These are phyloP conservation scores for Boletus speciosus DNA, from an alignment of 768 basidiomycete genomes.

Conservation along the genomic window DNA sequence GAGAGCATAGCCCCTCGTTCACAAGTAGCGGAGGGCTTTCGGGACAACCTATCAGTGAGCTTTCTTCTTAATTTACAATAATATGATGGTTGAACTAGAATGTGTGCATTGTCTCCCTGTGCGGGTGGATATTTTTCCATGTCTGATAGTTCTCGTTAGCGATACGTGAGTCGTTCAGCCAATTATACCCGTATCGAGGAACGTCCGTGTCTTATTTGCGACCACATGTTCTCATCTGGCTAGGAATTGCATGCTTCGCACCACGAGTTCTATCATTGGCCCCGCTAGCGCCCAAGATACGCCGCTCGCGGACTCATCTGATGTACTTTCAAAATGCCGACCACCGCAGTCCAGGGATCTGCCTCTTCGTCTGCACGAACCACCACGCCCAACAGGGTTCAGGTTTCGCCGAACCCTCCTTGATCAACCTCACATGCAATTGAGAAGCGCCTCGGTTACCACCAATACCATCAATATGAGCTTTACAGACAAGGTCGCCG, in stretches of 20 bases:
- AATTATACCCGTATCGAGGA: neutral
- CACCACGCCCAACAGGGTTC: neutral
- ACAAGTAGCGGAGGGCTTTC: constrained; percentile 40
- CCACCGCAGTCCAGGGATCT: neutral
- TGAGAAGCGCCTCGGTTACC: neutral
- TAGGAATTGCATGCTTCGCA: constrained; percentile 40
- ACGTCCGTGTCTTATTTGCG: neutral
- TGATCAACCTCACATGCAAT: constrained; percentile 5
- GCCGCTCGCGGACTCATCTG: neutral
- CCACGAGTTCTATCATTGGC: neutral
- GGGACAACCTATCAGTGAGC: constrained; percentile 34
- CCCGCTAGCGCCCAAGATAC: constrained; percentile 1
- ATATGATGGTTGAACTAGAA: neutral
- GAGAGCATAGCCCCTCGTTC: constrained; percentile 38
- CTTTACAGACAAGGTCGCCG: constrained; percentile 1
- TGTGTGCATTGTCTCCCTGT: neutral
- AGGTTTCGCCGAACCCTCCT: neutral
- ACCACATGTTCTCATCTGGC: constrained; percentile 1
- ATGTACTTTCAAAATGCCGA: constrained; percentile 13
- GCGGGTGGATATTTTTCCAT: neutral
- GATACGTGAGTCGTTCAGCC: constrained; percentile 40
- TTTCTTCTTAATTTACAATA: neutral
- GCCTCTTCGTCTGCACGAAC: neutral
- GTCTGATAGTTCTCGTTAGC: constrained; percentile 34
- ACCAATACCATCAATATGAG: neutral